A percentile compares a stretch with the other conserved stretches of the same genome.
These are phyloP conservation scores for Marasmius tenuissimus DNA, from an alignment of 1,284 basidiomycete genomes.

Conservation along the genomic window DNA sequence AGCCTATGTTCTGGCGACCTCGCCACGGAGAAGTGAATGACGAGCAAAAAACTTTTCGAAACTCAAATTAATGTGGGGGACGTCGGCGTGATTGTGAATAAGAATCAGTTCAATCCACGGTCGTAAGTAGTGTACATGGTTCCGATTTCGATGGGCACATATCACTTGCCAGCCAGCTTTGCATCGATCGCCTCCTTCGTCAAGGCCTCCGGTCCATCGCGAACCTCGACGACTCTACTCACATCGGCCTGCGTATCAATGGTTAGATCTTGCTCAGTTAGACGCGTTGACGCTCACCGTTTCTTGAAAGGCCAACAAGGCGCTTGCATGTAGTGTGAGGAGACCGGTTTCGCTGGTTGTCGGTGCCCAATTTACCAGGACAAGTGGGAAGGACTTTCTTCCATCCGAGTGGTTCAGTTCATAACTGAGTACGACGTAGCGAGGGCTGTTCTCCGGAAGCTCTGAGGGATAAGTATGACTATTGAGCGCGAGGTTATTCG, in stretches of 20 bases:
- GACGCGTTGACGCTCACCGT: conserved; percentile 46
- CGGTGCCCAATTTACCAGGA: conserved; percentile 87
- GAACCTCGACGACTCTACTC: conserved; percentile 75
- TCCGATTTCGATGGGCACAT: no score
- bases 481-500: not conserved
- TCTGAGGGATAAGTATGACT: conserved; percentile 46
- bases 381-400: conserved; percentile 80
- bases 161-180: conserved; percentile 43
- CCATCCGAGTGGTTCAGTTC: conserved; percentile 84
- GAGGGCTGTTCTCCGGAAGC: conserved; percentile 86
- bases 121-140: no score
- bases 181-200: conserved; percentile 72
- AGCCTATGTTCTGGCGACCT: not conserved
- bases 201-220: conserved; percentile 78
- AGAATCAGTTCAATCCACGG: no score
- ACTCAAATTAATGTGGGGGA: not conserved
- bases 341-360: conserved; percentile 71
- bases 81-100: not conserved
- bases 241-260: conserved; percentile 55
- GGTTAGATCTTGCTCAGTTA: not conserved
- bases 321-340: conserved; percentile 83
- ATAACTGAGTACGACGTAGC: conserved; percentile 81
- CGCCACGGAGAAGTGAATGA: not conserved
- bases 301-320: conserved; percentile 76
- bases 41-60: not conserved